Evolutionary conservation across 139 green algal genomes (phyloP), one percentile per base, ranked within the genome.

Genomic region (Coelastrella sp.): DNA sequence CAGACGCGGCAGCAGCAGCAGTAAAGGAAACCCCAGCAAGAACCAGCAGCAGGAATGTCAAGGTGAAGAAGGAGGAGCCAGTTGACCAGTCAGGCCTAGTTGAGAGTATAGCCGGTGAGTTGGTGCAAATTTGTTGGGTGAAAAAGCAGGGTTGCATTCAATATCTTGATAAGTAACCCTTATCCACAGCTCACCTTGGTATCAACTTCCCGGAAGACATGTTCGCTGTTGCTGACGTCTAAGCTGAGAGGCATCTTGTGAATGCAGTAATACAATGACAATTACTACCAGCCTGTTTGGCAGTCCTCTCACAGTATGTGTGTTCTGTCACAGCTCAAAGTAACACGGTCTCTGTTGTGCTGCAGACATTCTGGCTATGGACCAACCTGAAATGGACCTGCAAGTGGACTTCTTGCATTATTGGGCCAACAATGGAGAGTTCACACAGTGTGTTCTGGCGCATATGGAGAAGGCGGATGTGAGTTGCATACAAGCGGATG

Each of bases 391-490:
- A 19, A 15, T 76, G n/a, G 78, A 76, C 5, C 21, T 84, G 5
- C 4, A 68, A 0, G 27, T 75, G 8, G 60, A 75, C 30, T 62
- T 34, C 62, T 60, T 84, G 60, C 60, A 74, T 37, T 84, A 73
- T 60, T 84, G 78, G 78, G 78, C 62, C 27, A 84, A 84, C 40
- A 84, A 84, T 40, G 78, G 78, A 5, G 78, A 84, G 78, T 84
- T 84, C 78, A 84, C 62, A 25, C 78, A 82, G 75, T 82, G 75
- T n/a, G 53, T 82, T 37, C 69, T 82, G 35, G 75, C 75, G 7
- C 75, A 82, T 37, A 37, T 82, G 75, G 75, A 82, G 75, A 82
- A 71, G 32, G n/a, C 75, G 71, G 75, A 82, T 41, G 75, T 82
- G 51, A 71, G 75, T 35, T 1, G 25, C 5, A n/a, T 15, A 27